phyloP scores from a whole-genome alignment of 768 basidiomycete genomes.

The Tulasnella sp. region DNA sequence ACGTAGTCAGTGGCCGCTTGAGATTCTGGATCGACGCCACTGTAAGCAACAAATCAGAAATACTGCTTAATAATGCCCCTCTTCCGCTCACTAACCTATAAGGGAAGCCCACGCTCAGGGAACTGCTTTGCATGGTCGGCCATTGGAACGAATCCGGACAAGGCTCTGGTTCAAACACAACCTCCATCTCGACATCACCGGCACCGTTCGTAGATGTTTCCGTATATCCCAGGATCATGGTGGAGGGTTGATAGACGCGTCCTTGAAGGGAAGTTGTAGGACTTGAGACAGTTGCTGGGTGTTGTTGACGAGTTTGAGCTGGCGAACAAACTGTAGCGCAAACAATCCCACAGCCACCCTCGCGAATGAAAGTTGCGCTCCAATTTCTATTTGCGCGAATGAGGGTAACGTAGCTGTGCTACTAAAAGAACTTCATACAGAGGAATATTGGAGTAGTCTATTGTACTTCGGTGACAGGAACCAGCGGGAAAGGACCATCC shows the following conservation, averaged over 20 bases:
- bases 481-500: too few species aligned
- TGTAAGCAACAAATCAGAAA: neutral
- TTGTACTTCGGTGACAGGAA: too few species aligned
- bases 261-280: neutral
- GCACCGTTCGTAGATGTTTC: neutral
- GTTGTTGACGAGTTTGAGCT: neutral
- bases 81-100: neutral
- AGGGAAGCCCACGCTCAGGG: neutral
- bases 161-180: neutral
- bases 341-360: neutral
- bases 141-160: neutral
- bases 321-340: neutral
- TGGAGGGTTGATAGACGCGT: neutral
- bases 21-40: constrained; percentile 16
- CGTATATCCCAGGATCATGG: neutral
- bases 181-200: neutral
- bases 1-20: constrained; percentile 11
- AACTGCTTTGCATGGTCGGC: neutral
- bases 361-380: too few species aligned
- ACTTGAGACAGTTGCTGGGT: neutral
- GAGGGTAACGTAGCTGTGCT: too few species aligned
- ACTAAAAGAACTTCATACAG: too few species aligned
- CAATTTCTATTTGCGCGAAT: too few species aligned
- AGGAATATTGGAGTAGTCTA: too few species aligned
- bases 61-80: neutral